phyloP scores from a whole-genome alignment of 306 rosid species.

The Sesbania bispinosa region DNA sequence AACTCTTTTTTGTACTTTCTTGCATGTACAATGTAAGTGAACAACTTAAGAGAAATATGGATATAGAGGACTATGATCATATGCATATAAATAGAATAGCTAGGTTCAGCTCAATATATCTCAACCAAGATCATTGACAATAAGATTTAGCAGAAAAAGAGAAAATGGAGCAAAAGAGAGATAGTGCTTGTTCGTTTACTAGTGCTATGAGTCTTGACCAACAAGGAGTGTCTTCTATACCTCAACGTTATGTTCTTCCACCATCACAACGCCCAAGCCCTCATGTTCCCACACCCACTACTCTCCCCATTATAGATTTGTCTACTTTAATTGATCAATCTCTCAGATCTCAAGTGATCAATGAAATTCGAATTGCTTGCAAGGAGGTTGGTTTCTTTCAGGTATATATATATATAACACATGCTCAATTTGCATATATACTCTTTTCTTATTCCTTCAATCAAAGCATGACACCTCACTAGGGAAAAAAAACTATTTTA shows the following conservation, averaged over 20 bases:
- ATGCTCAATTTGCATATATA: neutral
- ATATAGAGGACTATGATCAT: constrained; percentile 1
- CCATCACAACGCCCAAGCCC: constrained; percentile 41
- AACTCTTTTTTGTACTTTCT: neutral
- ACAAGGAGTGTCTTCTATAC: constrained; percentile 29
- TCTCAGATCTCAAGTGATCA: constrained; percentile 24
- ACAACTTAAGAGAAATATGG: neutral
- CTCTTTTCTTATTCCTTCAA: neutral
- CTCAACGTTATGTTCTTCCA: constrained; percentile 53
- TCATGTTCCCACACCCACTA: constrained; percentile 1
- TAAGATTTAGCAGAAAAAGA: constrained; percentile 9
- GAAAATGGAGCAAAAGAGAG: neutral
- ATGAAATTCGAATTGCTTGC: constrained; percentile 33
- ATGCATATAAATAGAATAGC: constrained; percentile 20
- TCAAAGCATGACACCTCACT: neutral
- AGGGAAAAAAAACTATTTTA: neutral
- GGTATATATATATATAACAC: constrained; percentile 14
- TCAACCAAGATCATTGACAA: neutral
- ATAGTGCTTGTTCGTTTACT: constrained; percentile 27
- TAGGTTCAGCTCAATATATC: neutral
- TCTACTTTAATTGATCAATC: constrained; percentile 28
- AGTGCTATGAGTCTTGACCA: constrained; percentile 38
- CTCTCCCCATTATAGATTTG: constrained; percentile 44
- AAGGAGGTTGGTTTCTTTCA: constrained; percentile 43
- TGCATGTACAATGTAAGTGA: constrained; percentile 20